Percentiles rank a stretch among this genome's conserved stretches.
Conservation (phyloP, 139 green algal species). For the Coccomyxa sp. region DNA sequence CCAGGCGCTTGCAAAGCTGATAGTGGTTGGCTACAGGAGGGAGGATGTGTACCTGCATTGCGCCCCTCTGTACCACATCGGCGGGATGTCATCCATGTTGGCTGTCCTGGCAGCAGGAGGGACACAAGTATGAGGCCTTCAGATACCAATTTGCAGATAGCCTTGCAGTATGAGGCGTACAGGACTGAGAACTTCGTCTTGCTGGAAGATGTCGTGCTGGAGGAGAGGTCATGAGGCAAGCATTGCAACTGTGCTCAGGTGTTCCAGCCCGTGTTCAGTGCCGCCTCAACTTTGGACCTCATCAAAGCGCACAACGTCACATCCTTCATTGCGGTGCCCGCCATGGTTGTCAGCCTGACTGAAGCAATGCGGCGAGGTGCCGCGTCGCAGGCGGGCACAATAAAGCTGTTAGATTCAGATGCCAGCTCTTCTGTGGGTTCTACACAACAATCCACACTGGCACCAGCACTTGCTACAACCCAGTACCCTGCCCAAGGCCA, state of each 20-base stretch:
- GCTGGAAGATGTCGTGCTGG: no score
- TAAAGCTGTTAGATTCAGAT: neutral
- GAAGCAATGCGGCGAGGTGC: neutral
- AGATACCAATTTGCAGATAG: conserved; percentile 3
- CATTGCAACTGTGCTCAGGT: conserved; percentile 3
- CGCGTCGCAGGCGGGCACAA: neutral
- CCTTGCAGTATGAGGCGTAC: neutral
- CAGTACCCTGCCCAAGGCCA: no score
- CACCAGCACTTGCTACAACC: no score
- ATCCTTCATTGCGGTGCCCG: conserved; percentile 76
- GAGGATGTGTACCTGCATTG: conserved; percentile 81
- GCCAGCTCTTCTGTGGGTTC: no score
- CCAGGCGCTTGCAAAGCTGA: conserved; percentile 77
- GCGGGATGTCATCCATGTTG: conserved; percentile 74
- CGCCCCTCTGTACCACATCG: conserved; percentile 85
- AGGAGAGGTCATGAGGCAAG: neutral
- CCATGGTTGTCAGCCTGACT: conserved; percentile 79
- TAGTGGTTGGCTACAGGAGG: conserved; percentile 50
- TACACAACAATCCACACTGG: no score
- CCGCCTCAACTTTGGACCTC: conserved; percentile 1
- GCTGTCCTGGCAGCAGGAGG: conserved; percentile 67
- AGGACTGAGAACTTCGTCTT: neutral
- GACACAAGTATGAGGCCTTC: conserved; percentile 36
- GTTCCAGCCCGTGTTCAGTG: conserved; percentile 37
- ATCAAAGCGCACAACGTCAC: conserved; percentile 52